These are phyloP conservation scores for Microsporum audouinii DNA, from an alignment of 2,329 filamentous ascomycete genomes.

Conservation along the genomic window DNA sequence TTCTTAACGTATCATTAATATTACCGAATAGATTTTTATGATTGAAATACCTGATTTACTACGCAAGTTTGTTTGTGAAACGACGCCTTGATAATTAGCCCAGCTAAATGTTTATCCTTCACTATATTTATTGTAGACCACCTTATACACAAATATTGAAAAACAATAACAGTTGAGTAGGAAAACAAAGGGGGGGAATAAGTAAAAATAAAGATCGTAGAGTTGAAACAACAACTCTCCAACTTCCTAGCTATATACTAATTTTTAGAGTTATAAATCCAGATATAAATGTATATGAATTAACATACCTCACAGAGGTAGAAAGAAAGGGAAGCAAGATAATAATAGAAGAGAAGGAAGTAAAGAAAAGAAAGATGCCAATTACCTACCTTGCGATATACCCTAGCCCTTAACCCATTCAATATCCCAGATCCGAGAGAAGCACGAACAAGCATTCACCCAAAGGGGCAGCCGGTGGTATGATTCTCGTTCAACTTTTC, in stretches of 20 bases:
- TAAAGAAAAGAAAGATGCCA: neutral
- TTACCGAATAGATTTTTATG: neutral
- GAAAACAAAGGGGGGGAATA: neutral
- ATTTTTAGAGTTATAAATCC: neutral
- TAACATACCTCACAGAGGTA: neutral
- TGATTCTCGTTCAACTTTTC: neutral
- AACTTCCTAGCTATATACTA: neutral
- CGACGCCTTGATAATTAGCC: neutral
- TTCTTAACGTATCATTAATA: neutral
- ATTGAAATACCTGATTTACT: neutral
- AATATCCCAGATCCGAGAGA: neutral
- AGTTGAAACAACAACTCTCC: neutral
- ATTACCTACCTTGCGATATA: neutral
- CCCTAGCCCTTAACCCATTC: neutral
- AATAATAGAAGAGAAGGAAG: neutral
- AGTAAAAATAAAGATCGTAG: neutral
- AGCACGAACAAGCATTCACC: neutral
- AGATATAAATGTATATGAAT: neutral
- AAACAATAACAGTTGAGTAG: neutral
- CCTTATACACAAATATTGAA: neutral
- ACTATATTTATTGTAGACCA: neutral
- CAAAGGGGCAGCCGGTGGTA: slow-evolving; percentile 2
- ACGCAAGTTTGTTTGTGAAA: neutral
- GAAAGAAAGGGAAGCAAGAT: neutral
- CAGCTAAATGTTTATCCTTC: neutral